Base-by-base conservation (phyloP, 148 eudicot species). In the Cornus suecica region DNA sequence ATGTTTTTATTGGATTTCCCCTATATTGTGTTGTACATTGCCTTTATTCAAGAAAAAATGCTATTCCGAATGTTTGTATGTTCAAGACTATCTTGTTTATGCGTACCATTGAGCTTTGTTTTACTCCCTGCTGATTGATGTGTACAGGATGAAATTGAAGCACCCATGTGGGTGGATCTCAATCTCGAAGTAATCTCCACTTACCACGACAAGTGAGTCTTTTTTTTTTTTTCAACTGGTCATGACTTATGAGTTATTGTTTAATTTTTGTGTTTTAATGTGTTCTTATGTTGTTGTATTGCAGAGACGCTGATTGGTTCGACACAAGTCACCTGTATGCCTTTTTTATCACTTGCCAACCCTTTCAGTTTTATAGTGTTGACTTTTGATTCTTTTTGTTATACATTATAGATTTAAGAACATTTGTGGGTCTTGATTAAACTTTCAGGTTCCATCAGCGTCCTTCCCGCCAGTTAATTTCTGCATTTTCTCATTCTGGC, bases 91-190 rank as follows among this genome's bases (percentile, higher is more conserved):
- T 30, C 13, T 18, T 54, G 7, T 16, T 48, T 48, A 48, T 48
- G 15, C 71, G 24, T 75, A 63, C 25, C 69, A 14, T 26, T 18
- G 0, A 15, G 65, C 58, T 22, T 37, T 27, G 60, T 27, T 6
- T 61, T 62, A 8, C 76, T 48, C 4, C 1, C 64, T 28, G 65
- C 54, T 71, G 27, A 64, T 68, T 74, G 34, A 18, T 72, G 42
- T 60, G 26, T 82, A 14, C 84, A 90, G 94, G 90, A 90, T 52
- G 90, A 87, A 70, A 77, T 90, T 74, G 94, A 90, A 78, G 94
- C 92, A 65, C 94, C 94, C 10, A 87, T 85, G 92, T 90, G 94
- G 94, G 88, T 73, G 31, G 90, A 90, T 81, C 87, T 88, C 62
- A 74, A 77, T 45, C 65, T 78, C 62, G 90, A 85, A 78, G 79